Evolutionary conservation across 2,329 filamentous ascomycete species (phyloP), one percentile per base, ranked within the genome.

Genomic region (Hypoxylon sp.): DNA sequence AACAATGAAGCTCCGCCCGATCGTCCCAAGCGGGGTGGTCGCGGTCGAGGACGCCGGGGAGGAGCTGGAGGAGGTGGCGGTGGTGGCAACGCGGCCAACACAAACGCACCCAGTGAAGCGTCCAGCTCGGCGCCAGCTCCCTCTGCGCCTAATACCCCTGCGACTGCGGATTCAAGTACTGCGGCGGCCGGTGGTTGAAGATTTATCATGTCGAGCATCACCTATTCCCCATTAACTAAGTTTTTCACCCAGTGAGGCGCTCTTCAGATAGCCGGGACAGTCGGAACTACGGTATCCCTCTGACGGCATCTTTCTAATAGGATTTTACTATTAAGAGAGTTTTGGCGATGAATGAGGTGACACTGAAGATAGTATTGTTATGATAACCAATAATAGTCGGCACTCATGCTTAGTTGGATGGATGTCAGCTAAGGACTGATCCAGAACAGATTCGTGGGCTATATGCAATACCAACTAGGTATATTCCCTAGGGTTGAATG

Each of bases 11-110:
- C 71, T 11, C 66, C 71, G 14, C 59, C 73, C 0, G 76, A 78
- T 53, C 73, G 74, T 14, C 74, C 77, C 29, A 78, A 78, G 63
- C 70, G 77, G 42, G 76, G 77, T 17, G 73, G 76, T 4, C 74
- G 77, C 24, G 76, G 75, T 10, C 73, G 77, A 57, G 77, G 77
- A 14, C 73, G 77, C 53, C 74, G 73, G 59, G 72, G 72, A 57
- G 76, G 75, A 17, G 71, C 63, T 14, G 75, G 74, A n/a, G 72
- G 71, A 33, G 75, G 75, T n/a, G 67, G 75, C 14, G 67, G 63
- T 19, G 74, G 74, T 13, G 72, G 74, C 6, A 74, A 73, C 54
- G 33, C 63, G 13, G 57, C 51, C 5, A 58, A 51, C 35, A 42
- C 67, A 4, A 67, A 65, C 8, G 54, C 44, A n/a, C 10, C 69